Evolutionary conservation across 2,329 filamentous ascomycete genomes (phyloP).

Genomic region (Pyricularia grisea): DNA sequence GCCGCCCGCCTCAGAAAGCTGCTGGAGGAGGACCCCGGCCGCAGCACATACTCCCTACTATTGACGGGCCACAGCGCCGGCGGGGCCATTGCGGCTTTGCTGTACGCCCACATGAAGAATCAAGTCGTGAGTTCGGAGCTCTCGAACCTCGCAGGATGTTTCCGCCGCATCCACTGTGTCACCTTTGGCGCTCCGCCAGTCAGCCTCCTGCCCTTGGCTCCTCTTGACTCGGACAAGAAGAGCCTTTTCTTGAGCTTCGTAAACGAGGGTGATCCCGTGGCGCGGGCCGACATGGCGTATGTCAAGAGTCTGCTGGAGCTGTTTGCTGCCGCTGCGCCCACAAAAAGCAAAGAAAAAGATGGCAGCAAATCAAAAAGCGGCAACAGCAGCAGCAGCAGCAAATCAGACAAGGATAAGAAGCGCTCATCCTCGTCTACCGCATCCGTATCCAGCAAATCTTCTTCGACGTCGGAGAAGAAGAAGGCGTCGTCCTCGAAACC

Average conservation of each 20-base stretch:
- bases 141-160: conserved; percentile 56
- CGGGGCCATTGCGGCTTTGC: conserved; percentile 69
- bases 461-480: background rate
- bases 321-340: conserved; percentile 51
- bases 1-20: conserved; percentile 60
- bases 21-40: conserved; percentile 60
- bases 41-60: conserved; percentile 59
- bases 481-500: conserved; percentile 20
- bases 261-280: conserved; percentile 80
- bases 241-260: conserved; percentile 71
- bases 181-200: conserved; percentile 80
- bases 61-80: conserved; percentile 84
- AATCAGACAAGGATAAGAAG: conserved; percentile 14
- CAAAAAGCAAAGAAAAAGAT: conserved; percentile 2
- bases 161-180: conserved; percentile 74
- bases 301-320: conserved; percentile 63
- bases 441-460: conserved; percentile 1
- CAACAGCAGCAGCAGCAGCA: conserved; percentile 9
- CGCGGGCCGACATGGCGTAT: conserved; percentile 67
- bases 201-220: conserved; percentile 61
- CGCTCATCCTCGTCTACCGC: background rate
- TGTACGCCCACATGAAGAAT: conserved; percentile 75
- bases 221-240: conserved; percentile 37
- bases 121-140: conserved; percentile 55
- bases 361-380: conserved; percentile 1